Evolutionary conservation across 306 rosid species (phyloP).

Genomic region (Quercus dentata): DNA sequence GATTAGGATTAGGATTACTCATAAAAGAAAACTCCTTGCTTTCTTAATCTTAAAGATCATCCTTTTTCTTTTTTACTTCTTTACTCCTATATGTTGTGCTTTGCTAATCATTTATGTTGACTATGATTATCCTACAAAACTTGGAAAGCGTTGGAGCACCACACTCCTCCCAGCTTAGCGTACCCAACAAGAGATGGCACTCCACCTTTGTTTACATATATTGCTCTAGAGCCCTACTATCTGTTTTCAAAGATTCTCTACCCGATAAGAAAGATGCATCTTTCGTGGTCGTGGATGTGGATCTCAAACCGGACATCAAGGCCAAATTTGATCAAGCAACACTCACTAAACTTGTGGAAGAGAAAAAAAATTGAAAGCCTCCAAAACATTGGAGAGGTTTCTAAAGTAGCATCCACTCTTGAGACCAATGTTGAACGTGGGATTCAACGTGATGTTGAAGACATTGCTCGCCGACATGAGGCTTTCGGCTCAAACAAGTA

Average conservation of each 20-base stretch:
- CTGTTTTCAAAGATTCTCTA: not conserved
- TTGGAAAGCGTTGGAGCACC: not conserved
- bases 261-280: too few relatives aligned
- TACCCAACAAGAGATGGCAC: conserved; percentile 43
- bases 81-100: not conserved
- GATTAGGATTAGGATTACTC: too few relatives aligned
- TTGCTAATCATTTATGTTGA: not conserved
- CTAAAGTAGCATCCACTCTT: conserved; percentile 27
- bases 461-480: not conserved
- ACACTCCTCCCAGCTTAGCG: not conserved
- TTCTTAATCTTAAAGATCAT: not conserved
- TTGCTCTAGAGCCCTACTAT: conserved; percentile 46
- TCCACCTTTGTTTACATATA: conserved; percentile 39
- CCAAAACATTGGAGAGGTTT: conserved; percentile 24
- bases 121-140: conserved; percentile 11
- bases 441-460: not conserved
- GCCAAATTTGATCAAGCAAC: conserved; percentile 17
- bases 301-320: not conserved
- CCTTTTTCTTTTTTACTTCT: not conserved
- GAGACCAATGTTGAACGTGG: conserved; percentile 15
- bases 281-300: conserved; percentile 22
- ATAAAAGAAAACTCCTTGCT: too few relatives aligned
- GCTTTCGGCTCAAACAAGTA: conserved; percentile 22
- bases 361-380: conserved; percentile 23
- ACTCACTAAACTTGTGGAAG: conserved; percentile 32